Conservation (phyloP, 352 stramenopile genomes). For the Phytophthora fragariae region DNA sequence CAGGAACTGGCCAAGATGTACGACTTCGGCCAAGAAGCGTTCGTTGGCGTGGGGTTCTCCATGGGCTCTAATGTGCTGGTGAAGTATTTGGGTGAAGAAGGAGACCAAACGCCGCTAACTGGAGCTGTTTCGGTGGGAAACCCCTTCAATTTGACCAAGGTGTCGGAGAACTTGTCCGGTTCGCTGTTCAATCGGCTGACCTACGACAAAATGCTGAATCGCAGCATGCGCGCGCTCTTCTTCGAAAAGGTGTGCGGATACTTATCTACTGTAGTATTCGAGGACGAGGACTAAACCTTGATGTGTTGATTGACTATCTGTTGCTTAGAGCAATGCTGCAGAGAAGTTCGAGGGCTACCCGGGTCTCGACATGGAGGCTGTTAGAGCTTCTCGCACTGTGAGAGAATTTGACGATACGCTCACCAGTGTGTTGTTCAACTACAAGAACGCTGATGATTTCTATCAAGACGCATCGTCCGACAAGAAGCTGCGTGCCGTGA, state of each 20-base stretch:
- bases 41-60: conserved; percentile 71
- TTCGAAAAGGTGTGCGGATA: conserved; percentile 34
- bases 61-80: conserved; percentile 80
- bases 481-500: conserved; percentile 42
- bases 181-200: conserved; percentile 59
- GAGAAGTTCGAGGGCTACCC: conserved; percentile 56
- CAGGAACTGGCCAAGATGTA: conserved; percentile 44
- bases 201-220: conserved; percentile 61
- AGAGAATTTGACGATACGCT: conserved; percentile 66
- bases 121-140: conserved; percentile 73
- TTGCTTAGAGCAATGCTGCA: conserved; percentile 31
- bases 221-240: conserved; percentile 63
- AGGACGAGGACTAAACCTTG: conserved; percentile 4
- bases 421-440: conserved; percentile 59
- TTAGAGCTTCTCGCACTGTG: conserved; percentile 45
- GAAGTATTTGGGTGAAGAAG: conserved; percentile 78
- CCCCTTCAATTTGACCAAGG: conserved; percentile 68
- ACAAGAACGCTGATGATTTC: conserved; percentile 57
- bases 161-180: conserved; percentile 48
- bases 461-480: conserved; percentile 61
- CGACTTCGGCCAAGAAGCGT: conserved; percentile 46
- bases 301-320: not conserved
- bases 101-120: conserved; percentile 41
- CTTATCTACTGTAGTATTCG: not conserved
- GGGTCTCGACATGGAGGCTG: conserved; percentile 49